A percentile compares a stretch with the other conserved stretches of the same genome.
Evolutionary conservation across 352 stramenopile genomes (phyloP).

Genomic region (Hyaloperonospora brassicae): DNA sequence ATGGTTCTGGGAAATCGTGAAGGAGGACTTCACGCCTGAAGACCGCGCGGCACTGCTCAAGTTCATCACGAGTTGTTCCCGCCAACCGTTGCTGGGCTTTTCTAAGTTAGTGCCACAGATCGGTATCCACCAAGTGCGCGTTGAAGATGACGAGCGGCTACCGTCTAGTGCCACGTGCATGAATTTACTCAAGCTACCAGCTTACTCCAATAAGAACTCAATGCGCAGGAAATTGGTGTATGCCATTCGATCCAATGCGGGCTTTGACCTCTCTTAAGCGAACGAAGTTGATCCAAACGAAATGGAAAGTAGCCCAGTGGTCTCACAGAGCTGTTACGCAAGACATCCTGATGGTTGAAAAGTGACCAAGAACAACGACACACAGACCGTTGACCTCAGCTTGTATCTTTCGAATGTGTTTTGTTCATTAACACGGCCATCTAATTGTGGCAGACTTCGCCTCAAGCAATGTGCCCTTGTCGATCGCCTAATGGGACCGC

Average conservation of each 20-base stretch:
- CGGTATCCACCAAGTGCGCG: slow-evolving; percentile 87
- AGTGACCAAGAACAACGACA: too few species aligned
- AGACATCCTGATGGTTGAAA: too few species aligned
- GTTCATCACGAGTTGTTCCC: slow-evolving; percentile 92
- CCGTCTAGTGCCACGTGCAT: slow-evolving; percentile 92
- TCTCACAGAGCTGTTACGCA: too few species aligned
- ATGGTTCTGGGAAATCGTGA: slow-evolving; percentile 77
- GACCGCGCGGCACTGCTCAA: slow-evolving; percentile 89
- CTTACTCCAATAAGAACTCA: slow-evolving; percentile 92
- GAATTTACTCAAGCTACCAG: slow-evolving; percentile 96
- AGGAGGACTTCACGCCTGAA: slow-evolving; percentile 62
- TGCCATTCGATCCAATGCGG: slow-evolving; percentile 91
- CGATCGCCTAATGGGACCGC: too few species aligned
- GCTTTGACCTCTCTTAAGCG: slow-evolving; percentile 93
- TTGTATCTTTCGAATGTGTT: too few species aligned
- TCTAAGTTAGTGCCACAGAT: slow-evolving; percentile 89
- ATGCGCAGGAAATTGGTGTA: slow-evolving; percentile 93
- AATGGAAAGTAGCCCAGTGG: too few species aligned
- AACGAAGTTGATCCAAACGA: too few species aligned
- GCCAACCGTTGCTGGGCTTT: slow-evolving; percentile 93
- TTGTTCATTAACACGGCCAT: too few species aligned
- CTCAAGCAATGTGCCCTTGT: too few species aligned
- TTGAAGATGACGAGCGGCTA: slow-evolving; percentile 58
- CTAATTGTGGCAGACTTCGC: too few species aligned
- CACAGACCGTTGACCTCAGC: too few species aligned